Base-by-base conservation (phyloP, 176 grass and related monocot species). In the Aegilops longissima region DNA sequence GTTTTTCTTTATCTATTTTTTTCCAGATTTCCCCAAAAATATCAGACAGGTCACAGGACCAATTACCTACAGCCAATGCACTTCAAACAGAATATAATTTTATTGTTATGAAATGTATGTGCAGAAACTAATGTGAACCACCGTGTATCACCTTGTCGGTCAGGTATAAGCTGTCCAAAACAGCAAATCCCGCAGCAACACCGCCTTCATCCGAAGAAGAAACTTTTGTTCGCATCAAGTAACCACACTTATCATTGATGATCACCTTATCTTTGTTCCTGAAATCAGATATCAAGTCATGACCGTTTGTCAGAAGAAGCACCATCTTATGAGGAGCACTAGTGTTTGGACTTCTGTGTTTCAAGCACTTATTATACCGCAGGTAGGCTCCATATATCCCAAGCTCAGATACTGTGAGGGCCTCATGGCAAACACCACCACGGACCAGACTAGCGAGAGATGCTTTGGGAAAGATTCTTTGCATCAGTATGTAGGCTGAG, bases 211-310 rank as follows among this genome's bases (percentile, higher is more conserved):
- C 93, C 29, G 96, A 98, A 42, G 96, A 96, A 84, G 96, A 94
- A 94, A 98, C 90, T 79, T 98, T 98, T 56, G 96, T 98, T 47
- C 96, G 92, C 96, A 98, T 91, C 81, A 98, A 91, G 88, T 95
- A 95, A 49, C 96, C 96, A 87, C 88, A 88, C 35, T 94, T 88
- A 10, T 96, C 92, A 80, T 96, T 98, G 40, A 95, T 88, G 35
- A 96, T 83, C 66, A 98, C 96, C 81, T 92, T 95, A 78, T 94
- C 92, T 90, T 98, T 94, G 88, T 92, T 96, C 88, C 93, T 98
- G 78, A 51, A 24, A 78, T 87, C 65, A 79, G 36, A 73, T 45
- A 69, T 86, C 47, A 14, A 83, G 54, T 38, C 25, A 44, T 74
- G 10, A 35, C 39, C 39, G 4, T 76, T 88, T 16, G 67, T 86